Evolutionary conservation across 2,329 filamentous ascomycete genomes (phyloP).

Genomic region (Talaromyces piceae): DNA sequence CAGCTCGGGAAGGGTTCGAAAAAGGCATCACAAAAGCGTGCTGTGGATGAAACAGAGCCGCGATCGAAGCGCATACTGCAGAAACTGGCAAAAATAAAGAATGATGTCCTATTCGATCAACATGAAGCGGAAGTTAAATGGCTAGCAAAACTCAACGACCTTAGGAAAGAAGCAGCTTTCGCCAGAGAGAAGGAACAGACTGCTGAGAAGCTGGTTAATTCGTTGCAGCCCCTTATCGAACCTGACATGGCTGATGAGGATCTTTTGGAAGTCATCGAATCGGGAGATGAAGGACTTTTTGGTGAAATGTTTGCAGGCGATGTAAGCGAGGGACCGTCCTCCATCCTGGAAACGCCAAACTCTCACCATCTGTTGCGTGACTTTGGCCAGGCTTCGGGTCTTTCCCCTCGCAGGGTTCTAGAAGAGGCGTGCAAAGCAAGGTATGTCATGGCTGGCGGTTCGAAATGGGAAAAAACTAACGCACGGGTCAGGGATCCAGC

Average conservation of each 20-base stretch:
- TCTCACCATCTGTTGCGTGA: constrained; percentile 57
- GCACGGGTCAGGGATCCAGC: constrained; percentile 54
- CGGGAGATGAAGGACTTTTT: constrained; percentile 39
- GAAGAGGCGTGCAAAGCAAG: constrained; percentile 83
- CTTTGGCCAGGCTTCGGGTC: constrained; percentile 74
- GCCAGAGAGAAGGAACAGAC: constrained; percentile 36
- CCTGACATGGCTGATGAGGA: constrained; percentile 12
- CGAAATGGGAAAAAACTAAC: background rate
- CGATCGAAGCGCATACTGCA: constrained; percentile 60
- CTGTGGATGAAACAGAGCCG: constrained; percentile 23
- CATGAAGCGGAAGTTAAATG: constrained; percentile 58
- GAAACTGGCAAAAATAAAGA: constrained; percentile 70
- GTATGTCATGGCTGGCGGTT: constrained; percentile 30
- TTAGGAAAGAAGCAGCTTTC: constrained; percentile 54
- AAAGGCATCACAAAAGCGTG: constrained; percentile 24
- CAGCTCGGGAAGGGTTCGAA: constrained; percentile 31
- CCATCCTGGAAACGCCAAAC: constrained; percentile 25
- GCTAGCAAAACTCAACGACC: constrained; percentile 50
- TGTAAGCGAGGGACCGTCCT: constrained; percentile 36
- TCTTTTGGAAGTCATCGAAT: constrained; percentile 33
- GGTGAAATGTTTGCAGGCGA: constrained; percentile 51
- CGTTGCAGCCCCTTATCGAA: constrained; percentile 3
- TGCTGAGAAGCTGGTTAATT: constrained; percentile 35
- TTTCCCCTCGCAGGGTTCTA: constrained; percentile 66
- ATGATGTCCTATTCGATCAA: constrained; percentile 67